Base-by-base conservation (phyloP, 345 rosid species). In the Chamaenerion angustifolium region DNA sequence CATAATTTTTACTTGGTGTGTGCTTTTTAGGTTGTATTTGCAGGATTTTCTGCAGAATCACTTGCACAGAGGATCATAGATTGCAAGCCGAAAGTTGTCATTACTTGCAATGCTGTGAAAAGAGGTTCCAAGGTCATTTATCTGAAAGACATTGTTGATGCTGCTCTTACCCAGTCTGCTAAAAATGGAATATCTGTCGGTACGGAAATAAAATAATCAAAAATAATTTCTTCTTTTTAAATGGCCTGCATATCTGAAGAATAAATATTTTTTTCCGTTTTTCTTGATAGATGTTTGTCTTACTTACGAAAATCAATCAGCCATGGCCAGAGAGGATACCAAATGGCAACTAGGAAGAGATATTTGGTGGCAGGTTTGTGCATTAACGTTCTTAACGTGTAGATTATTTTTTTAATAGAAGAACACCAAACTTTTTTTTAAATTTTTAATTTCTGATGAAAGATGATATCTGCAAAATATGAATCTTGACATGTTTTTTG, bases 1-100 rank as follows among this genome's bases (percentile, higher is more conserved):
- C 2, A 16, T 37, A 43, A 42, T 15, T 50, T 43, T 63, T 43
- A 15, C 50, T 37, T 49, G n/a, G n/a, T 35, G 54, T 57, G 48
- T 19, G 18, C n/a, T 57, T 40, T 31, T 42, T 77, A 90, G 98
- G 95, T 84, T 48, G 98, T 92, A 35, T 92, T 92, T 64, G 98
- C 98, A 27, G 98, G 98, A 58, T 92, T 84, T 64, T 92, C 98
- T 61, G 66, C 98, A 12, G 98, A 92, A 44, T 76, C 98, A 43
- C 87, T 92, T 69, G 71, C 90, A 12, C 98, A 92, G 64, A 68
- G 98, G 74, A 84, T 92, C 16, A 53, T 76, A 65, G 98, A 92
- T 65, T 92, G 96, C 76, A 87, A 87, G 59, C 85, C 96, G 17
- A 92, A 84, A 71, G 76, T 47, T 63, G 71, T 92, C 16, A 68